Percentiles rank a stretch among this genome's conserved stretches.
phyloP scores from a whole-genome alignment of 2,329 filamentous ascomycete genomes.

The Fulvia fulva region DNA sequence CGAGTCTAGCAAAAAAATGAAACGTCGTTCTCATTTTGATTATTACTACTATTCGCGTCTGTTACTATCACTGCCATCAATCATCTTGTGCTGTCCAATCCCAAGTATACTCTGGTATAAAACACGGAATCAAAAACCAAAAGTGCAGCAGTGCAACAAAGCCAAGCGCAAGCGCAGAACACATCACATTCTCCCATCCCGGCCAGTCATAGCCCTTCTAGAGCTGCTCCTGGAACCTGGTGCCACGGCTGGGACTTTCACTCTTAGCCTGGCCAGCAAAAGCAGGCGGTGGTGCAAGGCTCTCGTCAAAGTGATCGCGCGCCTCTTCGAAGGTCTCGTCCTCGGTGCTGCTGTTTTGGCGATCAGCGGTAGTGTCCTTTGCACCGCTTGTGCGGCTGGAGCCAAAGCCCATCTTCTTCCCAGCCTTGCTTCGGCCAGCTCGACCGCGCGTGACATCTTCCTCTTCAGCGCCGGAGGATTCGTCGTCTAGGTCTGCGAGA shows the following conservation, averaged over 20 bases:
- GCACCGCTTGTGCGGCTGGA: conserved; percentile 9
- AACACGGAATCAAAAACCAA: background rate
- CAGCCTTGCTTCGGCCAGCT: conserved; percentile 29
- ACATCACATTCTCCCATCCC: conserved; percentile 5
- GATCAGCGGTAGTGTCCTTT: conserved; percentile 1
- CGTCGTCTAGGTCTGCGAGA: conserved; percentile 20
- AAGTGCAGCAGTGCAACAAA: background rate
- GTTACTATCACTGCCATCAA: no score
- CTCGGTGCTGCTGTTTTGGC: conserved; percentile 27
- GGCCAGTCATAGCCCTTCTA: conserved; percentile 23
- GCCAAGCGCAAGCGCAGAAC: background rate
- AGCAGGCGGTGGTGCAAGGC: conserved; percentile 39
- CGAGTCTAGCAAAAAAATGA: no score
- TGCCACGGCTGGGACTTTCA: conserved; percentile 48
- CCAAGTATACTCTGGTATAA: no score
- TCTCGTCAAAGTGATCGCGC: conserved; percentile 48
- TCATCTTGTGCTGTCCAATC: background rate
- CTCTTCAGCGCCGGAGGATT: conserved; percentile 31
- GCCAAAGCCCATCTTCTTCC: conserved; percentile 26
- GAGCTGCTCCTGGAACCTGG: conserved; percentile 58
- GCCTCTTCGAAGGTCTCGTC: conserved; percentile 52
- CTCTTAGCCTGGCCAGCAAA: conserved; percentile 36
- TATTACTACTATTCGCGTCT: no score
- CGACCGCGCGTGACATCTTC: conserved; percentile 30
- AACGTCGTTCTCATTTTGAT: no score